Percentiles rank a stretch among this genome's conserved stretches.
These are phyloP conservation scores for Alternaria sp. DNA, from an alignment of 2,329 filamentous ascomycete genomes.

Conservation along the genomic window DNA sequence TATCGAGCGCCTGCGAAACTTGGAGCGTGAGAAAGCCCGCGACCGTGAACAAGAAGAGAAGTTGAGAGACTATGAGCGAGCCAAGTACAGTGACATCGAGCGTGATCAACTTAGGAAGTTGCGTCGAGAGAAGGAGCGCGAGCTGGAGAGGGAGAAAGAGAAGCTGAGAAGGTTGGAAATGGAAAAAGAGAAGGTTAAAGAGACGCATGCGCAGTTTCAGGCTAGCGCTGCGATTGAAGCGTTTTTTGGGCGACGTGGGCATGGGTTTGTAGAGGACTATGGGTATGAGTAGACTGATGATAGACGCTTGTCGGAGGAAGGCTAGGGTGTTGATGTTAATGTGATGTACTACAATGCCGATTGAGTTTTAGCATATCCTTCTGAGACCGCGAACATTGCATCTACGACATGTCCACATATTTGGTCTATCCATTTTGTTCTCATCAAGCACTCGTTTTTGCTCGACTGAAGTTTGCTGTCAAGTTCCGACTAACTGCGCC, in stretches of 20 bases:
- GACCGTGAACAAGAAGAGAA: not conserved
- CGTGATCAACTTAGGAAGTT: not conserved
- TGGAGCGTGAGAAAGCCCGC: not conserved
- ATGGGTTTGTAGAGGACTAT: not conserved
- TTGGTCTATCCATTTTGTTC: no score
- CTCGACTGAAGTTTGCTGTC: not conserved
- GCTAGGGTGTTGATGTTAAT: not conserved
- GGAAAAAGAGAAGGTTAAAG: conserved; percentile 4
- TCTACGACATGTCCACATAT: not conserved
- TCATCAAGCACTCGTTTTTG: no score
- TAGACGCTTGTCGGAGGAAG: no score
- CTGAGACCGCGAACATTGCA: no score
- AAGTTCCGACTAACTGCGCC: no score
- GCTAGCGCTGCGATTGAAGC: conserved; percentile 6
- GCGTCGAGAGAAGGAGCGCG: not conserved
- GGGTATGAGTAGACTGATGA: not conserved
- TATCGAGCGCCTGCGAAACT: not conserved
- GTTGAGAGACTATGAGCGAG: not conserved
- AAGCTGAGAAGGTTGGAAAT: conserved; percentile 4
- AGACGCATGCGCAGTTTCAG: conserved; percentile 7
- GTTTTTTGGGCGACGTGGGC: not conserved
- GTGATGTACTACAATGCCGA: not conserved
- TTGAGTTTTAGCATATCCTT: no score
- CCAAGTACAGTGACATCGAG: not conserved
- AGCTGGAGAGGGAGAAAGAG: conserved; percentile 11